Conservation (phyloP, 164 flowering plant genomes). For the Malania oleifera region DNA sequence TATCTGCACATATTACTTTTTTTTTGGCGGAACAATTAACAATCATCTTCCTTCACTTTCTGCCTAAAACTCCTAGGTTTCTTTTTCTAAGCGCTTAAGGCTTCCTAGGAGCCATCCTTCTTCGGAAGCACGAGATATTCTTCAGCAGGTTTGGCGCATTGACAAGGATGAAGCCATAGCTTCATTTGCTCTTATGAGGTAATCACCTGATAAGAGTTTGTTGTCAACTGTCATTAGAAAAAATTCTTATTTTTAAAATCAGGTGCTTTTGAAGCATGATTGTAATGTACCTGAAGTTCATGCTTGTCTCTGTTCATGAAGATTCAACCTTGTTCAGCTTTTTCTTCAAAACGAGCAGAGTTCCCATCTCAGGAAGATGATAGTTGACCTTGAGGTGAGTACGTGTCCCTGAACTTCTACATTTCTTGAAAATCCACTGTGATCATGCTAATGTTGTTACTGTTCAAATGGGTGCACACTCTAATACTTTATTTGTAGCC, state of each 20-base stretch:
- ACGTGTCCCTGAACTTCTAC: background rate
- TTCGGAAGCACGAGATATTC: slow-evolving; percentile 41
- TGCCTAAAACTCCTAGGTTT: slow-evolving; percentile 45
- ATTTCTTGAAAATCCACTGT: background rate
- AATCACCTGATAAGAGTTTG: slow-evolving; percentile 4
- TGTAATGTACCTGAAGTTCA: background rate
- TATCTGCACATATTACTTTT: too few species aligned
- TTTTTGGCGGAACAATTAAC: too few species aligned
- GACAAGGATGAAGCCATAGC: slow-evolving; percentile 79
- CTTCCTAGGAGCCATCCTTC: slow-evolving; percentile 57
- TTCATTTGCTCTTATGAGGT: slow-evolving; percentile 88
- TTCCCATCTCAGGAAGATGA: slow-evolving; percentile 69
- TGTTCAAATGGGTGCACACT: slow-evolving; percentile 1
- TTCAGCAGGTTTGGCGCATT: slow-evolving; percentile 63
- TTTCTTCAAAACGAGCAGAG: slow-evolving; percentile 52
- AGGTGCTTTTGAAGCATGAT: background rate
- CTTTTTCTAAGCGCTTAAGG: slow-evolving; percentile 69
- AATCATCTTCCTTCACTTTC: background rate
- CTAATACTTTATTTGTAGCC: slow-evolving; percentile 34
- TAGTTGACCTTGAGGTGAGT: slow-evolving; percentile 88
- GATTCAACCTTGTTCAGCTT: slow-evolving; percentile 82
- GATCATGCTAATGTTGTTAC: background rate
- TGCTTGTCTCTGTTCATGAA: slow-evolving; percentile 28
- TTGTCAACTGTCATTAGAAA: background rate
- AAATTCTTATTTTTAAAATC: background rate